phyloP scores from a whole-genome alignment of 2,329 filamentous ascomycete genomes.

The Arthroderma sp. region DNA sequence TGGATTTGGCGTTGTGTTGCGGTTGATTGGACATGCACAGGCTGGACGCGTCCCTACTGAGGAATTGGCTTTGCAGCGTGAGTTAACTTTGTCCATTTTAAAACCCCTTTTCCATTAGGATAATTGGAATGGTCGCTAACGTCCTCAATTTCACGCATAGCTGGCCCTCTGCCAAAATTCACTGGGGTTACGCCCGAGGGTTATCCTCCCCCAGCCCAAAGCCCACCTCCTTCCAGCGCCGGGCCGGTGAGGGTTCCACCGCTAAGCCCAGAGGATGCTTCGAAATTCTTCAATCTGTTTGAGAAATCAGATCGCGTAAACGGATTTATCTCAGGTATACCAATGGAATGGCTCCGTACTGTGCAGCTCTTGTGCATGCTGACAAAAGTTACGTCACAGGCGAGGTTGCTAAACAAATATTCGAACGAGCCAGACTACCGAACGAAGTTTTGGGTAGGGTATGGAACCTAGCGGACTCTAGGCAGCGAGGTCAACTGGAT shows the following conservation, averaged over 20 bases:
- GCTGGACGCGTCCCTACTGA: conserved; percentile 67
- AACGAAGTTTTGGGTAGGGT: conserved; percentile 88
- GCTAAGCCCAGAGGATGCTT: conserved; percentile 73
- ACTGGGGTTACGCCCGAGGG: conserved; percentile 52
- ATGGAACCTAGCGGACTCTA: conserved; percentile 89
- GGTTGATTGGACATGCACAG: conserved; percentile 92
- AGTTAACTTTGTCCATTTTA: conserved; percentile 14
- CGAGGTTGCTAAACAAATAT: conserved; percentile 82
- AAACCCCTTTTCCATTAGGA: neutral
- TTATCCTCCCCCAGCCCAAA: conserved; percentile 39
- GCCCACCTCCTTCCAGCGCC: conserved; percentile 36
- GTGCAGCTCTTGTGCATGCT: too few relatives aligned
- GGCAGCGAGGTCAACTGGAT: conserved; percentile 76
- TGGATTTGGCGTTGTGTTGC: conserved; percentile 83
- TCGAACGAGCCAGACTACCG: conserved; percentile 79
- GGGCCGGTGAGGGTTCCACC: conserved; percentile 74
- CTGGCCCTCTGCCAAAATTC: conserved; percentile 82
- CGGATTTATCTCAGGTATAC: conserved; percentile 56
- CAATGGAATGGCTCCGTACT: neutral
- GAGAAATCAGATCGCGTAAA: conserved; percentile 72
- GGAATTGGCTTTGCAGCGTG: conserved; percentile 69
- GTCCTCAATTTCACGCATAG: conserved; percentile 13
- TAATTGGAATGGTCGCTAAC: neutral
- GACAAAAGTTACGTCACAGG: conserved; percentile 32
- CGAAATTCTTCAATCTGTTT: conserved; percentile 80